Percentiles rank a stretch among this genome's conserved stretches.
Evolutionary conservation across 495 filamentous ascomycete genomes (phyloP).

Genomic region (Penicillium waksmanii): DNA sequence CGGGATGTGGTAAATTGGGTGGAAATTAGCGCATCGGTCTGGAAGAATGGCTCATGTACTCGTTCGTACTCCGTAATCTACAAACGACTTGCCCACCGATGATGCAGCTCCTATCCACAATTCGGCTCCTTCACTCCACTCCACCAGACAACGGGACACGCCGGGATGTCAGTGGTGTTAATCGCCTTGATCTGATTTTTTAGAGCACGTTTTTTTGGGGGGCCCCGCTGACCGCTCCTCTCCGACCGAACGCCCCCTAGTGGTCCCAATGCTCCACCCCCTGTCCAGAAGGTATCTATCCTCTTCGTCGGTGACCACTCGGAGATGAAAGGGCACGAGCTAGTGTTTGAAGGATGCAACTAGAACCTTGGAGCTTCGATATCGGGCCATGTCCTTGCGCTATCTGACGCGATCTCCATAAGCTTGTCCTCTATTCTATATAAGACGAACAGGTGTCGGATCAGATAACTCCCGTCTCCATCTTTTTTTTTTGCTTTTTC

Average conservation of each 20-base stretch:
- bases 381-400: background rate
- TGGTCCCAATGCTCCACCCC: no score
- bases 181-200: background rate
- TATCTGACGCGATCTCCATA: constrained; percentile 2
- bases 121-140: background rate
- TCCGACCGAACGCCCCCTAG: background rate
- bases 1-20: no score
- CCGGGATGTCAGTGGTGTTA: constrained; percentile 19
- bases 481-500: constrained; percentile 4
- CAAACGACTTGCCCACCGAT: no score
- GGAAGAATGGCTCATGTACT: no score
- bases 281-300: no score
- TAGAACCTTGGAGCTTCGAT: constrained; percentile 5
- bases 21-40: no score
- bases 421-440: background rate
- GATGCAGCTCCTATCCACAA: no score
- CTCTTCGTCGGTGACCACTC: background rate
- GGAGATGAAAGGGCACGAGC: constrained; percentile 6
- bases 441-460: constrained; percentile 2
- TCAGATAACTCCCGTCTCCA: constrained; percentile 6
- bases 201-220: constrained; percentile 2
- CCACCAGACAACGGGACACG: constrained; percentile 16
- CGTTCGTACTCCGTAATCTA: no score
- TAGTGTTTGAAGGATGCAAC: constrained; percentile 15
- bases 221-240: constrained; percentile 2